Evolutionary conservation across 768 basidiomycete species (phyloP).

Genomic region (Amanita molliuscula): DNA sequence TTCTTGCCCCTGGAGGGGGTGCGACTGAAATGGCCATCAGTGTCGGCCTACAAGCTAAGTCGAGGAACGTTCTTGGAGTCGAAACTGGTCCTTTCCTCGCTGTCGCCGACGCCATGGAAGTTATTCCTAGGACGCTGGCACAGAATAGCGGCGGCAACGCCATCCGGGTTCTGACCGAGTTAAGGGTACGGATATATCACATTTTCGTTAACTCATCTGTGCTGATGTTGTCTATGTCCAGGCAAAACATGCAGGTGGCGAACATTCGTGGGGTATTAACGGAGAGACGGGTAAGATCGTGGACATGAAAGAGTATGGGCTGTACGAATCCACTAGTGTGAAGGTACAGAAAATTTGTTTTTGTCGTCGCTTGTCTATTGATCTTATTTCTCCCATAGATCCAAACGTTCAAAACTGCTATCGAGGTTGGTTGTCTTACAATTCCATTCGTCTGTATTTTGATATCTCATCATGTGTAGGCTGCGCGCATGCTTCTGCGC

Average conservation of each 20-base stretch:
- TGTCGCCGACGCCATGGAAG: conserved; percentile 94
- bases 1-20: conserved; percentile 90
- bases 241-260: conserved; percentile 94
- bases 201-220: conserved; percentile 5
- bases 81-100: conserved; percentile 89
- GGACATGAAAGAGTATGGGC: conserved; percentile 90
- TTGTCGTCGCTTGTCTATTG: neutral
- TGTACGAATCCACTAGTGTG: conserved; percentile 94
- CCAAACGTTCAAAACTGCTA: conserved; percentile 94
- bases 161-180: conserved; percentile 85
- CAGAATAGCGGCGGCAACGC: conserved; percentile 96
- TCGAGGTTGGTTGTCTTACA: conserved; percentile 39
- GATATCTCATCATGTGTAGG: conserved; percentile 14
- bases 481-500: conserved; percentile 82
- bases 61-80: conserved; percentile 73
- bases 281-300: conserved; percentile 94
- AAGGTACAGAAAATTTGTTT: conserved; percentile 39
- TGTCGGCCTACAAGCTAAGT: conserved; percentile 70
- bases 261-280: conserved; percentile 88
- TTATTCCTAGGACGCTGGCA: conserved; percentile 89
- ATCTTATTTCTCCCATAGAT: conserved; percentile 35
- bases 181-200: conserved; percentile 51
- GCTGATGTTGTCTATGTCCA: conserved; percentile 18
- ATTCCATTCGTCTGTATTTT: neutral
- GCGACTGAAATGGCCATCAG: conserved; percentile 98